Percentiles rank a stretch among this genome's conserved stretches.
These are phyloP conservation scores for Chalciporus chontae DNA, from an alignment of 768 basidiomycete species.

Conservation along the genomic window DNA sequence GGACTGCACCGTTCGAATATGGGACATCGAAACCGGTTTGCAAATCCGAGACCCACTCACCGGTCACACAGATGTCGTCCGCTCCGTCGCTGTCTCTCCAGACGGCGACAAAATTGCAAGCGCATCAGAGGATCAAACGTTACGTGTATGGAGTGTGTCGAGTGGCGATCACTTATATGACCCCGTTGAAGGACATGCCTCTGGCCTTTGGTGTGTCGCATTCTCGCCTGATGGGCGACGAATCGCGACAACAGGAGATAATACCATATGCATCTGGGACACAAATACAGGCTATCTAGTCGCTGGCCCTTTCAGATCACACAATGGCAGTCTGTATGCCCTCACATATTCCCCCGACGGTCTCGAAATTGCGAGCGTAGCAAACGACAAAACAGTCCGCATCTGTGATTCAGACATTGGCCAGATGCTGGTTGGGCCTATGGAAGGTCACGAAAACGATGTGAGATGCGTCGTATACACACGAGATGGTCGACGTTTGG, in stretches of 20 bases:
- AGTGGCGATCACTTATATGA: conserved; percentile 18
- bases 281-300: conserved; percentile 22
- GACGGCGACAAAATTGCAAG: conserved; percentile 26
- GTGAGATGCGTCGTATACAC: conserved; percentile 32
- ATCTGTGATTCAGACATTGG: conserved; percentile 36
- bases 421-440: conserved; percentile 27
- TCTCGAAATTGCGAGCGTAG: conserved; percentile 29
- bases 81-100: conserved; percentile 30
- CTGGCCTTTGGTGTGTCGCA: conserved; percentile 27
- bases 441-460: conserved; percentile 28
- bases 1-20: conserved; percentile 26
- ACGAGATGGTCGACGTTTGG: conserved; percentile 25
- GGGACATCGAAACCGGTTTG: conserved; percentile 22
- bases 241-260: conserved; percentile 33
- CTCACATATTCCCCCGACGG: conserved; percentile 37
- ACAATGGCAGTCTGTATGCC: conserved; percentile 30
- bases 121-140: conserved; percentile 26
- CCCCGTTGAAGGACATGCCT: conserved; percentile 27
- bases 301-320: conserved; percentile 27
- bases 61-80: conserved; percentile 28
- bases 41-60: conserved; percentile 14
- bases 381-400: conserved; percentile 30
- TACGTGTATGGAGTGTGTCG: conserved; percentile 28
- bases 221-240: conserved; percentile 31
- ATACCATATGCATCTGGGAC: conserved; percentile 32